Percentiles rank a stretch among this genome's conserved stretches.
Evolutionary conservation across 2,329 filamentous ascomycete genomes (phyloP).

Genomic region (Ophiostoma himal-ulmi): DNA sequence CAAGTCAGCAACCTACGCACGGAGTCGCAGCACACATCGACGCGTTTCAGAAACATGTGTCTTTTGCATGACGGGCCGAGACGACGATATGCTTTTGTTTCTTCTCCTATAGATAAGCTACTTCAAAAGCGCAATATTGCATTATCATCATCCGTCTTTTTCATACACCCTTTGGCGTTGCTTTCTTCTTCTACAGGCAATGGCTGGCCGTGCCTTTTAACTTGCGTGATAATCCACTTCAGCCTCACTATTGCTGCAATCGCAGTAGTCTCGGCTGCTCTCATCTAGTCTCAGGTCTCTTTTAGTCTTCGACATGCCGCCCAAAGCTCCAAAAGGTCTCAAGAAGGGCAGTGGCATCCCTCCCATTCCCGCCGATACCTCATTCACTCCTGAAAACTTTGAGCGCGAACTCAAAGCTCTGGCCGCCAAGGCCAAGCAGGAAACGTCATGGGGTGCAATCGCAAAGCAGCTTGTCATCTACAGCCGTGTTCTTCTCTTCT

Average conservation of each 20-base stretch:
- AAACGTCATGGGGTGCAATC: constrained; percentile 34
- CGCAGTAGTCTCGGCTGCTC: not conserved
- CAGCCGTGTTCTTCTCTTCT: constrained; percentile 39
- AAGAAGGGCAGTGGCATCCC: constrained; percentile 13
- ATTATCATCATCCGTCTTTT: not conserved
- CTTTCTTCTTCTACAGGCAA: constrained; percentile 13
- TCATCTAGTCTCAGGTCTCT: not conserved
- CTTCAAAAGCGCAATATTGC: not conserved
- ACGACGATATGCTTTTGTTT: not conserved
- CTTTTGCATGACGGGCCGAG: not conserved
- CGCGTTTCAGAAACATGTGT: constrained; percentile 12
- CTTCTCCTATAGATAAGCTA: not conserved
- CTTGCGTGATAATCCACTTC: constrained; percentile 8
- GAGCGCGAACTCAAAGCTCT: constrained; percentile 50
- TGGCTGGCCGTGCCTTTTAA: constrained; percentile 22
- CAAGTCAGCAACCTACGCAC: constrained; percentile 1
- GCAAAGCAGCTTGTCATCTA: constrained; percentile 39
- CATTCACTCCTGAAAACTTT: constrained; percentile 47
- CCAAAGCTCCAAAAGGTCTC: not conserved
- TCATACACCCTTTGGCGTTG: not conserved
- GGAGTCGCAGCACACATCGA: not conserved
- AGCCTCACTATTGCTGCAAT: constrained; percentile 8
- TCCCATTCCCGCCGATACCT: constrained; percentile 31
- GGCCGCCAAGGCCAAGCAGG: constrained; percentile 40
- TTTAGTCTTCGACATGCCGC: not conserved